A percentile compares a stretch with the other conserved stretches of the same genome.
These are phyloP conservation scores for Phanerodontia chrysosporium DNA, from an alignment of 768 basidiomycete species.

Conservation along the genomic window DNA sequence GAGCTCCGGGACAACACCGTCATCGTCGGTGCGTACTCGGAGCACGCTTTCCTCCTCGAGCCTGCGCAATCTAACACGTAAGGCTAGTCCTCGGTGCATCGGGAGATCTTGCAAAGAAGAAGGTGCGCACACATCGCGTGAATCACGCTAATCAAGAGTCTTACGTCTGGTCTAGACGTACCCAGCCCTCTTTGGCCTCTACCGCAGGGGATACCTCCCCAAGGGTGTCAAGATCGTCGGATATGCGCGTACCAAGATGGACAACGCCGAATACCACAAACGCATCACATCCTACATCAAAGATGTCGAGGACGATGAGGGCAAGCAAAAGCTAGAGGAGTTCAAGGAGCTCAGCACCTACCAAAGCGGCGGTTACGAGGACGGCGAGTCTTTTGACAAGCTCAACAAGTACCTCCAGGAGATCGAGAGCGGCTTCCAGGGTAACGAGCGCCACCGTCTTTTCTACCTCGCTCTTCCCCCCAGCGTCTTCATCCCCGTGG, in stretches of 20 bases:
- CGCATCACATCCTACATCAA: slow-evolving; percentile 86
- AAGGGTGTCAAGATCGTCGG: slow-evolving; percentile 86
- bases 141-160: neutral
- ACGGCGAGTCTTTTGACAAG: slow-evolving; percentile 69
- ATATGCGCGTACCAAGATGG: slow-evolving; percentile 96
- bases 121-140: slow-evolving; percentile 43
- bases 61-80: neutral
- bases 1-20: slow-evolving; percentile 83
- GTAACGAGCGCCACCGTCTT: slow-evolving; percentile 70
- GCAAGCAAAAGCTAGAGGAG: slow-evolving; percentile 62
- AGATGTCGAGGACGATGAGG: slow-evolving; percentile 56
- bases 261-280: slow-evolving; percentile 76
- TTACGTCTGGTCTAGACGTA: slow-evolving; percentile 59
- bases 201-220: slow-evolving; percentile 75
- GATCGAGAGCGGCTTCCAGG: slow-evolving; percentile 68
- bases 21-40: slow-evolving; percentile 66
- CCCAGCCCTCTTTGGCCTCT: slow-evolving; percentile 92
- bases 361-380: slow-evolving; percentile 85
- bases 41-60: slow-evolving; percentile 12
- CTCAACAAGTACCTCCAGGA: slow-evolving; percentile 68
- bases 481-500: slow-evolving; percentile 91
- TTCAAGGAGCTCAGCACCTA: slow-evolving; percentile 84
- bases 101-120: slow-evolving; percentile 98
- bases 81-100: slow-evolving; percentile 85
- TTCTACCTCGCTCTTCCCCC: slow-evolving; percentile 98